These are phyloP conservation scores for Phytophthora vignae DNA, from an alignment of 352 stramenopile genomes.

Conservation along the genomic window DNA sequence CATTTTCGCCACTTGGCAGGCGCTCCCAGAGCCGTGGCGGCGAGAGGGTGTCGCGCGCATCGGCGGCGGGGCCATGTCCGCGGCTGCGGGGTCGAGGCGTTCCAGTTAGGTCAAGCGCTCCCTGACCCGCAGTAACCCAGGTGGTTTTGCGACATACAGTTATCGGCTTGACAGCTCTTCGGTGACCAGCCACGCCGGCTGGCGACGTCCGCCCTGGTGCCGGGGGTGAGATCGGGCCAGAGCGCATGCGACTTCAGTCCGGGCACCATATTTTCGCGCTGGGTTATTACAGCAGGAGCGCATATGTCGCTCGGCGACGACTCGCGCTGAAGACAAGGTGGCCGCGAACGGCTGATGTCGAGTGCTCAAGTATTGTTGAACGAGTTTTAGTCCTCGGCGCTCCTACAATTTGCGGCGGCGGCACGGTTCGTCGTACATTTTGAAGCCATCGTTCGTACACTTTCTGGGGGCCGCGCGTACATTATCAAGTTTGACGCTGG, in stretches of 20 bases:
- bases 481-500: constrained; percentile 22
- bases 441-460: not conserved
- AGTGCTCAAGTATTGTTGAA: constrained; percentile 20
- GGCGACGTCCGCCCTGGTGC: not conserved
- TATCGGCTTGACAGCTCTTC: not conserved
- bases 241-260: not conserved
- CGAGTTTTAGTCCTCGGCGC: not conserved
- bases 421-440: not conserved
- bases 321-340: too few relatives aligned
- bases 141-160: constrained; percentile 11
- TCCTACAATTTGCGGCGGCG: not conserved
- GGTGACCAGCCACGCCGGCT: constrained; percentile 1
- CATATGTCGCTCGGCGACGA: not conserved
- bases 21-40: not conserved
- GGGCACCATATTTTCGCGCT: not conserved
- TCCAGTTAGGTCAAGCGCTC: constrained; percentile 1
- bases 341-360: too few relatives aligned
- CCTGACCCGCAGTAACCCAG: constrained; percentile 5
- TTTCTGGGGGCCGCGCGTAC: not conserved
- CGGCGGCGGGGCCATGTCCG: not conserved
- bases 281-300: too few relatives aligned
- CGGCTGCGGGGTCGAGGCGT: not conserved
- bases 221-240: constrained; percentile 4
- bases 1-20: not conserved
- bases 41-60: not conserved